Evolutionary conservation across 345 rosid species (phyloP), one percentile per base, ranked within the genome.

Genomic region (Zanthoxylum bungeanum): DNA sequence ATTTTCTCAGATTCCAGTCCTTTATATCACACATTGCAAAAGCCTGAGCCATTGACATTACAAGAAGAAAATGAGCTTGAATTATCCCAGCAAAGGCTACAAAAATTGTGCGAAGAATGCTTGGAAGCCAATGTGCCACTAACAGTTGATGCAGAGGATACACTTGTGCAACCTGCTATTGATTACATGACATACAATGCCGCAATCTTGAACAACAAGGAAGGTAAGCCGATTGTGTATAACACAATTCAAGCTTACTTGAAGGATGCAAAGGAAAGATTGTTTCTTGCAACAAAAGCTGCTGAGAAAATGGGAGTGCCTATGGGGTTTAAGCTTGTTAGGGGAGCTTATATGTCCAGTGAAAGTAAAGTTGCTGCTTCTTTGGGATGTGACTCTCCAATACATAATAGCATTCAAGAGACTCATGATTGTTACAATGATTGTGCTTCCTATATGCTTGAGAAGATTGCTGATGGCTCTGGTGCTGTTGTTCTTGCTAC

Each of bases 331-430:
- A 94, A 94, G 80, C 61, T 94, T 11, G 98, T 94, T 5, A 83
- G 98, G 40, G 98, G 98, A 0, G 98, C 97, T 14, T 94, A 94
- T 53, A 92, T 94, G 97, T 76, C 89, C 0, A 85, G 89, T 5
- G 98, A 92, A 76, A 72, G 73, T 3, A 78, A 73, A 21, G 30
- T 85, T 9, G 98, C 98, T 0, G 81, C 84, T 62, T 83, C 91
- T 10, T 73, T 90, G 62, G 97, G 98, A 3, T 85, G 31, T 58
- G 87, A 83, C 49, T 89, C 98, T 11, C 99, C 99, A 0, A 60
- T 94, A 56, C 99, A 94, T 70, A 74, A 89, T 56, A 85, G 73
- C 55, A 89, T 92, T 66, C 83, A 82, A 25, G 84, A 89, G 6
- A 94, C 98, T 0, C 98, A 94, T 44, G 86, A 59, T 22, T 92